phyloP scores from a whole-genome alignment of 192 early-diverging fungal genomes.

The Gryganskiella cystojenkinii region DNA sequence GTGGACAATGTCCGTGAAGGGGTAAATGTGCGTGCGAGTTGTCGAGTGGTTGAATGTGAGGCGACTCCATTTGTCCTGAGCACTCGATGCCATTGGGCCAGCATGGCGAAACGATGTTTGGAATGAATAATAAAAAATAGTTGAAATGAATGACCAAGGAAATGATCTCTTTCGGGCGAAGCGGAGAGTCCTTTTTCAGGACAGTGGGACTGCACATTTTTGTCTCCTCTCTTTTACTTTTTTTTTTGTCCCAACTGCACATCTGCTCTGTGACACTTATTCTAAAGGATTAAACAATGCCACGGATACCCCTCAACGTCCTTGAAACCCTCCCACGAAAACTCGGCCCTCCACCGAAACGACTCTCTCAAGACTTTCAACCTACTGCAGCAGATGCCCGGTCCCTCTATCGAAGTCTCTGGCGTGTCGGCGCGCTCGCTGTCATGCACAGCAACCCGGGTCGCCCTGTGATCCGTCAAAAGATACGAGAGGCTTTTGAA shows the following conservation, averaged over 20 bases:
- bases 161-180: neutral
- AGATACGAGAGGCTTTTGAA: conserved; percentile 44
- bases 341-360: conserved; percentile 29
- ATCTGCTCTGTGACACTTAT: neutral
- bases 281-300: no score
- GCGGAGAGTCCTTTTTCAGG: neutral
- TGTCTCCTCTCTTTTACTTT: neutral
- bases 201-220: neutral
- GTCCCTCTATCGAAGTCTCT: conserved; percentile 33
- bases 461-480: conserved; percentile 19
- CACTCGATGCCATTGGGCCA: conserved; percentile 22
- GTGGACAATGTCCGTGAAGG: neutral
- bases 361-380: conserved; percentile 12
- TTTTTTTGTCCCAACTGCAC: conserved; percentile 1
- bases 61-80: neutral
- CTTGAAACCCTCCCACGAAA: conserved; percentile 21
- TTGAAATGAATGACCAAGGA: neutral
- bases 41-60: neutral
- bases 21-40: neutral
- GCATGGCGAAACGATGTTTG: conserved; percentile 27
- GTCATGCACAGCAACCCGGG: conserved; percentile 45
- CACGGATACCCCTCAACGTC: conserved; percentile 41
- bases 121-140: neutral
- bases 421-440: conserved; percentile 35
- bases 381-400: conserved; percentile 43